phyloP scores from a whole-genome alignment of 2,329 filamentous ascomycete species.

The Clarireedia monteithiana region DNA sequence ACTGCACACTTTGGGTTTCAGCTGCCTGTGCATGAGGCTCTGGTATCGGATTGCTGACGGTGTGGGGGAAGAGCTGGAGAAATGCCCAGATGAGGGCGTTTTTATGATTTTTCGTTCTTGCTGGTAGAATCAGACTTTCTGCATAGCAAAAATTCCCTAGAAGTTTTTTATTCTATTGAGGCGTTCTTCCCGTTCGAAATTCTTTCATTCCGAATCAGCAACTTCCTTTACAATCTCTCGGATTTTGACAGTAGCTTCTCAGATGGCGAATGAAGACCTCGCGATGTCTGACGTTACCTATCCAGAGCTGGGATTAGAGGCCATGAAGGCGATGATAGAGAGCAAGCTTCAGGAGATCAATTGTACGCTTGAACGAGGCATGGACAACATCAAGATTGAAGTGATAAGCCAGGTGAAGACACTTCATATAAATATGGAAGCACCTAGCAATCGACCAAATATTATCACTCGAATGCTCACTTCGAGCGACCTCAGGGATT shows the following conservation, averaged over 20 bases:
- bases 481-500: neutral
- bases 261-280: neutral
- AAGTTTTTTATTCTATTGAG: too few species aligned
- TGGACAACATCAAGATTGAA: neutral
- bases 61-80: neutral
- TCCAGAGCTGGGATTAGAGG: neutral
- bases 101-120: neutral
- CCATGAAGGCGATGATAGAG: neutral
- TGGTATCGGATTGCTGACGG: neutral
- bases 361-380: neutral
- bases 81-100: neutral
- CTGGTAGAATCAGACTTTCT: neutral
- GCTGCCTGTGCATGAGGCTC: neutral
- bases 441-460: neutral
- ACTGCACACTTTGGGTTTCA: neutral
- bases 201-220: too few species aligned
- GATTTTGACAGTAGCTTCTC: too few species aligned
- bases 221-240: too few species aligned
- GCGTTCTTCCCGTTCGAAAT: too few species aligned
- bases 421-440: neutral
- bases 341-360: neutral
- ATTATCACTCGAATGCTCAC: neutral
- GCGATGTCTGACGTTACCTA: neutral
- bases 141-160: too few species aligned
- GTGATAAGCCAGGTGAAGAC: neutral